phyloP scores from a whole-genome alignment of 768 basidiomycete species.

The Mycena latifolia region DNA sequence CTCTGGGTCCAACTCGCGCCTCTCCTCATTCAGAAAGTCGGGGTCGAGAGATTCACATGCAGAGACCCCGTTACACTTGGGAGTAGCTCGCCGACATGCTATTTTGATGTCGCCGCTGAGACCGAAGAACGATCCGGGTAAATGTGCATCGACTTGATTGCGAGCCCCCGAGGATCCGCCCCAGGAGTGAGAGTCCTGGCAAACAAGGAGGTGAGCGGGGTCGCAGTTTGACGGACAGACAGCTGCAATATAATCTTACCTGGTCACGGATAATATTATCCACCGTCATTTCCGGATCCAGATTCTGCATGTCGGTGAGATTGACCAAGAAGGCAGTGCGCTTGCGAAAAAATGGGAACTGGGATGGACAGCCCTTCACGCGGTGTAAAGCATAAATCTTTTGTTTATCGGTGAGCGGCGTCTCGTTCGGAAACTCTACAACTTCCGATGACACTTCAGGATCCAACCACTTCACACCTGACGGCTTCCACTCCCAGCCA shows the following conservation, averaged over 20 bases:
- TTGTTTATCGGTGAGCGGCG: neutral
- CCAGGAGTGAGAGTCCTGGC: conserved; percentile 24
- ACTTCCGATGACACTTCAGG: conserved; percentile 2
- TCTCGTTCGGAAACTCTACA: neutral
- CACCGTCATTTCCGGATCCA: conserved; percentile 9
- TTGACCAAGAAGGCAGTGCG: conserved; percentile 7
- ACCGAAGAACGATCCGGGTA: conserved; percentile 23
- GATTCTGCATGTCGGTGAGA: conserved; percentile 4
- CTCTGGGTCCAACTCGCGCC: conserved; percentile 22
- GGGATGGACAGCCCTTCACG: conserved; percentile 3
- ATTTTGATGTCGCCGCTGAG: conserved; percentile 1
- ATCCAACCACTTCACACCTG: conserved; percentile 2
- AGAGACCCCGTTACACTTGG: neutral
- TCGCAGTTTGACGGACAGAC: neutral
- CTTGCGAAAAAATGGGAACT: neutral
- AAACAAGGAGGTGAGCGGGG: neutral
- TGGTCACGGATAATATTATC: conserved; percentile 23
- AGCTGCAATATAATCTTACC: neutral
- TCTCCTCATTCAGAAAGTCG: conserved; percentile 12
- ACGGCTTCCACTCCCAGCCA: conserved; percentile 1
- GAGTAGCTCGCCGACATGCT: conserved; percentile 8
- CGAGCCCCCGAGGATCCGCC: conserved; percentile 3
- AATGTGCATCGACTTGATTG: neutral
- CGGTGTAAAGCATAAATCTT: neutral
- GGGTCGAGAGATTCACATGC: conserved; percentile 26